Base-by-base conservation (phyloP, 768 basidiomycete species). In the Amanita molliuscula region DNA sequence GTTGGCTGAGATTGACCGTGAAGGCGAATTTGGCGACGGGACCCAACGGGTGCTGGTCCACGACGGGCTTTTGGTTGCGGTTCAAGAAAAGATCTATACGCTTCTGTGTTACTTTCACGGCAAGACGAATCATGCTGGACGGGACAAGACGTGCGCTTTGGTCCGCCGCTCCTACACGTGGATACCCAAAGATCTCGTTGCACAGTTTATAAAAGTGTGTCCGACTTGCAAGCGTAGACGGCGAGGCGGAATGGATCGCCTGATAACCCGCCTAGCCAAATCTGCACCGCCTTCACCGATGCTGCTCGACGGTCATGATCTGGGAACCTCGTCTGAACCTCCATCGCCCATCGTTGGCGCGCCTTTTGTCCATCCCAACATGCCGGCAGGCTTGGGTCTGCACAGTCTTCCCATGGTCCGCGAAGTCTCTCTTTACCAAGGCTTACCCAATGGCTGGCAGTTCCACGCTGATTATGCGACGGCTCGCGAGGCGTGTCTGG, bases 111-210 rank as follows among this genome's bases (percentile, higher is more conserved):
- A 82, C 56, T 83, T 79, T 54, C 89, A 91, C 55, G 76, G 71
- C 11, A 71, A 73, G 42, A 68, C 75, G 46, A 69, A 74, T 8
- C 88, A 91, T 58, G 84, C 80, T 11, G 88, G 88, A 23, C 78
- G 88, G 18, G 89, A 92, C 65, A 85, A 79, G 69, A 92, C 89
- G 0, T 78, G 76, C 50, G 71, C 74, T 2, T 69, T 79, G 50
- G 74, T 90, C 34, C 72, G 83, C 43, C 68, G 77, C 53, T 75
- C 77, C 57, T 92, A 88, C 62, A 82, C 84, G 7, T 90, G 84
- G 81, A 77, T 92, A 23, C 88, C 89, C 13, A 91, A 90, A 65
- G 83, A 87, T 58, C 79, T 92, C 36, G 77, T 89, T 41, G 78
- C 84, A 15, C 77, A 76, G 52, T 92, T 88, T 59, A 81, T 90